Evolutionary conservation across 169 alveolate species (phyloP).

Genomic region (Theileria orientalis): DNA sequence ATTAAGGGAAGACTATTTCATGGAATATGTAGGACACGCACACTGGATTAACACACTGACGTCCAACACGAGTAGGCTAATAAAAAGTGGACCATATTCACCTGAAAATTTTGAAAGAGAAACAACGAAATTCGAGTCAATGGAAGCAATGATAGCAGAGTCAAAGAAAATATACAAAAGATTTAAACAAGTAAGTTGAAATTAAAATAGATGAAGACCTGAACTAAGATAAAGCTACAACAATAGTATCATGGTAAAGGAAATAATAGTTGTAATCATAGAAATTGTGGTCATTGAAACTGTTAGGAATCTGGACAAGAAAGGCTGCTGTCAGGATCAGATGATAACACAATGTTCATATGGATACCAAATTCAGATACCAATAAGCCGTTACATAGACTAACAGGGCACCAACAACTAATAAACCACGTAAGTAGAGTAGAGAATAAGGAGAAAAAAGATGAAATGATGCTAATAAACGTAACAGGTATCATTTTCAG

Average conservation of each 20-base stretch:
- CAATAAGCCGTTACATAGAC: conserved; percentile 80
- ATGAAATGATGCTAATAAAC: no score
- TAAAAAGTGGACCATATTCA: conserved; percentile 90
- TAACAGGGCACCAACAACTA: conserved; percentile 96
- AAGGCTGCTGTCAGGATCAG: conserved; percentile 96
- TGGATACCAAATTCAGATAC: conserved; percentile 86
- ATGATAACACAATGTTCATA: conserved; percentile 94
- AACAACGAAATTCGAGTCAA: conserved; percentile 18
- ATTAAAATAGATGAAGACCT: no score
- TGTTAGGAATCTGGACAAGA: conserved; percentile 82
- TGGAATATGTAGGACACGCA: conserved; percentile 89
- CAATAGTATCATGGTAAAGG: no score
- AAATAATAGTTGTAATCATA: conserved; percentile 61
- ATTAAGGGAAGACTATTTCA: neutral
- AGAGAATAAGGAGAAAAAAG: neutral
- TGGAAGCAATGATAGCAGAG: conserved; percentile 51
- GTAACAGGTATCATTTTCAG: conserved; percentile 85
- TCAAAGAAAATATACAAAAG: conserved; percentile 42
- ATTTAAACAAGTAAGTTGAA: conserved; percentile 40
- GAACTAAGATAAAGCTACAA: no score
- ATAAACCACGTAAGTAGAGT: conserved; percentile 87
- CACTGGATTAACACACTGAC: conserved; percentile 99
- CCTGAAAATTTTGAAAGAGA: conserved; percentile 55
- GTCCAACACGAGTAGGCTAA: conserved; percentile 88
- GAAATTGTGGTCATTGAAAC: no score